Evolutionary conservation across 2,329 filamentous ascomycete genomes (phyloP), one percentile per base, ranked within the genome.

Genomic region (Botrytis pseudocinerea): DNA sequence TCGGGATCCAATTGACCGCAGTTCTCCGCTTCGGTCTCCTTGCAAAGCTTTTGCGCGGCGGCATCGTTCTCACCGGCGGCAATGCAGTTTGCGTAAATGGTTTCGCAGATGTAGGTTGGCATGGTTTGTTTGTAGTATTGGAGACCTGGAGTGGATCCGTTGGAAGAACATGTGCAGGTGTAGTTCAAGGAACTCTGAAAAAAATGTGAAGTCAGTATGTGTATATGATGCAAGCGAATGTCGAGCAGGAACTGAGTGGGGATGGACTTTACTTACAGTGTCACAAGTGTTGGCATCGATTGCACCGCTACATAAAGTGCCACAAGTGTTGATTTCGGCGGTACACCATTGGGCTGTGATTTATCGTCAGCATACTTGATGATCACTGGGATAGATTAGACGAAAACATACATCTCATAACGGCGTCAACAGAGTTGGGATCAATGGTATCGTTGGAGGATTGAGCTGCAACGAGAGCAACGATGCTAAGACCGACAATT

Each of bases 301-400:
- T 75, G 81, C 79, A 75, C 85, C 85, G 75, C 84, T 84, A 82
- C 90, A 92, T 76, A 91, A 84, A 73, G 85, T 80, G 25, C 87
- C 87, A 83, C 90, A 92, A 62, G 85, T 85, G 82, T 89, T 89
- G 74, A 82, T 82, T 82, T 91, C 83, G 75, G 85, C 87, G 71
- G 82, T 80, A 80, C 90, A 92, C 89, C 89, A 91, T 73, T 82
- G 78, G 75, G 79, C 85, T 87, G 74, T 68, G 42, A 59, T 70
- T 48, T 32, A 74, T 59, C 25, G 74, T 78, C 68, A 80, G 76
- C 74, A 66, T 22, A 32, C 4, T 14, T 66, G 54, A 38, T 38
- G 35, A 18, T 60, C 8, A 4, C n/a, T 10, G 3, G 28, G 54
- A 63, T 35, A 16, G 59, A 40, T 42, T 20, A 57, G 12, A 8